Percentiles rank a stretch among this genome's conserved stretches.
Evolutionary conservation across 2,329 filamentous ascomycete species (phyloP).

Genomic region (Diplodia sapinea): DNA sequence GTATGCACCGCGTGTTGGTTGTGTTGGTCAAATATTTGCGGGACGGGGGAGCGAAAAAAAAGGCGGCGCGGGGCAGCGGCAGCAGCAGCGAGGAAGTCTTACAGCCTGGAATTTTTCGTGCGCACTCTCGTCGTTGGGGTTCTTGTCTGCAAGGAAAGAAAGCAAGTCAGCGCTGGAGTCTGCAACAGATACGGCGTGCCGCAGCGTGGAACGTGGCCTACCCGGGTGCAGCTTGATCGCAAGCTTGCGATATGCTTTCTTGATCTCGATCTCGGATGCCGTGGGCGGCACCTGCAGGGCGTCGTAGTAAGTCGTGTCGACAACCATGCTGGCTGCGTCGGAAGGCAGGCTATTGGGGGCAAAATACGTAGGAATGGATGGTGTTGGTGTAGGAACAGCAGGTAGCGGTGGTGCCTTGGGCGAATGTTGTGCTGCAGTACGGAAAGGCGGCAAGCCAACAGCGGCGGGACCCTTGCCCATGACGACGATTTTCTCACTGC

Average conservation of each 20-base stretch:
- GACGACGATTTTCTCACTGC: slow-evolving; percentile 28
- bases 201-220: slow-evolving; percentile 47
- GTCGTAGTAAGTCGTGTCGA: slow-evolving; percentile 89
- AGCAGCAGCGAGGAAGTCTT: slow-evolving; percentile 37
- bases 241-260: slow-evolving; percentile 90
- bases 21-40: neutral
- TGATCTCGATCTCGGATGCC: slow-evolving; percentile 90
- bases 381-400: neutral
- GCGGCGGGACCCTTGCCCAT: slow-evolving; percentile 30
- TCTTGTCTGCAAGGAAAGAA: slow-evolving; percentile 73
- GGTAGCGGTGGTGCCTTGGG: slow-evolving; percentile 8
- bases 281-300: slow-evolving; percentile 81
- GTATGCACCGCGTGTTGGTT: slow-evolving; percentile 24
- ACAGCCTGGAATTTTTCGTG: slow-evolving; percentile 94
- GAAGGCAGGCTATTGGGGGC: slow-evolving; percentile 21
- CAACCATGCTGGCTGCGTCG: slow-evolving; percentile 68
- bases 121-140: slow-evolving; percentile 91
- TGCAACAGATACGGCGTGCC: slow-evolving; percentile 12
- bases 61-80: slow-evolving; percentile 7
- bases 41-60: neutral
- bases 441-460: slow-evolving; percentile 23
- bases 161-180: neutral
- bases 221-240: slow-evolving; percentile 92
- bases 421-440: slow-evolving; percentile 16
- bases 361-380: slow-evolving; percentile 6